phyloP scores from a whole-genome alignment of 164 flowering plant genomes.

The Nymphaea colorata region DNA sequence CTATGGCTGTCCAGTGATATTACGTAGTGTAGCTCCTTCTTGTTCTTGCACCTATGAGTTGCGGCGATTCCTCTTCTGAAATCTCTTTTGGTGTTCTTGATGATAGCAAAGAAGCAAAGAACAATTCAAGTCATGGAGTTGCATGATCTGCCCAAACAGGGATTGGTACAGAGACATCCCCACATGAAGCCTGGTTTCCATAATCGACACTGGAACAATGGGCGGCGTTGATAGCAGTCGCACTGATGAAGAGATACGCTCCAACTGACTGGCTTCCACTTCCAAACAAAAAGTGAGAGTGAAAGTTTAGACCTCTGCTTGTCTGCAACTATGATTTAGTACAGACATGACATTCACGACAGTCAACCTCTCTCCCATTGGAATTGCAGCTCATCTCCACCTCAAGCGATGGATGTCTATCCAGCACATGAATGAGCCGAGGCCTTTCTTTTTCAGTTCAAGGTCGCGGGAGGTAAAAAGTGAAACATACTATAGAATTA shows the following conservation, averaged over 20 bases:
- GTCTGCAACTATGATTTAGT: not conserved
- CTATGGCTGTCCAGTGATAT: not conserved
- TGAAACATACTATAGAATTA: not conserved
- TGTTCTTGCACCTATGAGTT: not conserved
- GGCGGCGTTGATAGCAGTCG: slow-evolving; percentile 18
- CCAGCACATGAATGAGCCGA: not conserved
- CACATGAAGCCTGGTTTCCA: slow-evolving; percentile 35
- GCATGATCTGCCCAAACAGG: slow-evolving; percentile 66
- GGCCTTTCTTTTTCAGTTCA: not conserved
- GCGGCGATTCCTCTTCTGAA: not conserved
- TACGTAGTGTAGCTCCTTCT: not conserved
- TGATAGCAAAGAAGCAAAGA: slow-evolving; percentile 70
- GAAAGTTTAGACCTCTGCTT: not conserved
- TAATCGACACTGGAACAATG: slow-evolving; percentile 41
- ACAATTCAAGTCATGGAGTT: slow-evolving; percentile 77
- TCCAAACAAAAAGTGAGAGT: not conserved
- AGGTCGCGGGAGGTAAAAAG: not conserved
- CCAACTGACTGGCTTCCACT: not conserved
- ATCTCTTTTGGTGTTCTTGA: not conserved
- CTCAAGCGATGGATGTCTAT: not conserved
- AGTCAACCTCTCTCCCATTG: not conserved
- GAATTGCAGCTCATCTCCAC: not conserved
- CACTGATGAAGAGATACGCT: not conserved
- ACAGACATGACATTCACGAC: not conserved
- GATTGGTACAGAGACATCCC: slow-evolving; percentile 26